phyloP scores from a whole-genome alignment of 1,284 basidiomycete genomes.

The Naganishia cerealis region DNA sequence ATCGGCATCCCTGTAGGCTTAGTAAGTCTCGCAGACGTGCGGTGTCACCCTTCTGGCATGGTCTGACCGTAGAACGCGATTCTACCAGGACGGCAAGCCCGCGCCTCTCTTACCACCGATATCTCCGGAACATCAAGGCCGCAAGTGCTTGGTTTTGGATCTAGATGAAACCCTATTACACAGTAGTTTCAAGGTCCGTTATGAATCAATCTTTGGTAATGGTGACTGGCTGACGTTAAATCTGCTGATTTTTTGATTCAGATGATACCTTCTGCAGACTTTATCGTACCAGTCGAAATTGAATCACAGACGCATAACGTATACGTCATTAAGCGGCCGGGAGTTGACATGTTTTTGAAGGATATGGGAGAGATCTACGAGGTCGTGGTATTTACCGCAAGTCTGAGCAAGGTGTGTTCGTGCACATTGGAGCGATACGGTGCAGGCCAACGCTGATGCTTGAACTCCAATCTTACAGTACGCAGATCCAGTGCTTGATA shows the following conservation, averaged over 20 bases:
- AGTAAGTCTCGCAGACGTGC: slow-evolving; percentile 55
- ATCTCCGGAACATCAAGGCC: slow-evolving; percentile 68
- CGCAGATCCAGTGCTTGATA: slow-evolving; percentile 96
- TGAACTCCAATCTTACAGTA: slow-evolving; percentile 62
- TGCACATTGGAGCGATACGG: slow-evolving; percentile 27
- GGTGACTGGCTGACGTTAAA: slow-evolving; percentile 1
- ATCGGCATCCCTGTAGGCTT: slow-evolving; percentile 77
- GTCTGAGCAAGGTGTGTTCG: slow-evolving; percentile 80
- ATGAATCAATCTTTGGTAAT: neutral
- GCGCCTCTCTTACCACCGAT: slow-evolving; percentile 79
- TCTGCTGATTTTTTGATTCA: slow-evolving; percentile 48
- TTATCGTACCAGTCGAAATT: slow-evolving; percentile 97
- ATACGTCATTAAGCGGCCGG: slow-evolving; percentile 97
- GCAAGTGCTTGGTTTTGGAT: slow-evolving; percentile 92
- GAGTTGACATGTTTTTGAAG: slow-evolving; percentile 93
- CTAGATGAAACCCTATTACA: slow-evolving; percentile 94
- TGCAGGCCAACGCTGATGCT: neutral
- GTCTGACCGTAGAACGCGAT: neutral
- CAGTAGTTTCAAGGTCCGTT: slow-evolving; percentile 79
- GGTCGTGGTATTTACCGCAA: slow-evolving; percentile 96
- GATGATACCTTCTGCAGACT: slow-evolving; percentile 94
- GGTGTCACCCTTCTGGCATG: neutral
- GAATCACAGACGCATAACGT: slow-evolving; percentile 98
- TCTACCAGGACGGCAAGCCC: slow-evolving; percentile 73
- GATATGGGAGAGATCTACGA: slow-evolving; percentile 98